These are phyloP conservation scores for Exophiala sp. DNA, from an alignment of 2,329 filamentous ascomycete genomes.

Conservation along the genomic window DNA sequence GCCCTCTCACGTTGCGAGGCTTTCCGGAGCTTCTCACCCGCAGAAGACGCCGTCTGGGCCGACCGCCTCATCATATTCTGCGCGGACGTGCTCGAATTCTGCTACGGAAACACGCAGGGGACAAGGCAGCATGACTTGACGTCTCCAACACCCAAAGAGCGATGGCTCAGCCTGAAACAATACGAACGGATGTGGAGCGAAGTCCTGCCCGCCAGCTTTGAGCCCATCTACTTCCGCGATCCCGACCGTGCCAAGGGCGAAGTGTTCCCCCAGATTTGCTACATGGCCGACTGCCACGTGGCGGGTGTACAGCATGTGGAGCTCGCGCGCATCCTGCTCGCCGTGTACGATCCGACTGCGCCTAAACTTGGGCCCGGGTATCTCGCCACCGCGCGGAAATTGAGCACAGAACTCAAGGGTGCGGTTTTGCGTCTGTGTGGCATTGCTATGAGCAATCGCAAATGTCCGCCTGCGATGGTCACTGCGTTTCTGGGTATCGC, in stretches of 20 bases:
- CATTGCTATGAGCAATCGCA: constrained; percentile 56
- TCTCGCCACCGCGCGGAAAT: constrained; percentile 14
- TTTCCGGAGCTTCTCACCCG: constrained; percentile 35
- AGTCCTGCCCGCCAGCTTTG: constrained; percentile 48
- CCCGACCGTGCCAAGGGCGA: constrained; percentile 34
- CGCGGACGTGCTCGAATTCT: constrained; percentile 61
- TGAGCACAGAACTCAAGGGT: constrained; percentile 32
- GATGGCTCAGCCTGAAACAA: constrained; percentile 44
- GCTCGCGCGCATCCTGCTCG: constrained; percentile 55
- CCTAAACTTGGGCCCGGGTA: constrained; percentile 46
- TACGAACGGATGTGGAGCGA: constrained; percentile 11
- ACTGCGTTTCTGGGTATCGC: constrained; percentile 34
- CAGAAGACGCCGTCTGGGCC: constrained; percentile 38
- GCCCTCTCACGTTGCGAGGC: constrained; percentile 38
- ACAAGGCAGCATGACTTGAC: constrained; percentile 38
- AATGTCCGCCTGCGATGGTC: constrained; percentile 56
- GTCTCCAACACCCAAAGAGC: constrained; percentile 38
- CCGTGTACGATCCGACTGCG: constrained; percentile 54
- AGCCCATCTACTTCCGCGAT: constrained; percentile 51
- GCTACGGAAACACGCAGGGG: constrained; percentile 50
- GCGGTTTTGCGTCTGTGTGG: constrained; percentile 55
- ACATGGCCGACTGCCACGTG: constrained; percentile 56
- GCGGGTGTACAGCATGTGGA: constrained; percentile 60
- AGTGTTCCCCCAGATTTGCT: constrained; percentile 58
- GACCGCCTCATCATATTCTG: constrained; percentile 62